Evolutionary conservation across 2,329 filamentous ascomycete species (phyloP).

Genomic region (Aspergillus terreus): DNA sequence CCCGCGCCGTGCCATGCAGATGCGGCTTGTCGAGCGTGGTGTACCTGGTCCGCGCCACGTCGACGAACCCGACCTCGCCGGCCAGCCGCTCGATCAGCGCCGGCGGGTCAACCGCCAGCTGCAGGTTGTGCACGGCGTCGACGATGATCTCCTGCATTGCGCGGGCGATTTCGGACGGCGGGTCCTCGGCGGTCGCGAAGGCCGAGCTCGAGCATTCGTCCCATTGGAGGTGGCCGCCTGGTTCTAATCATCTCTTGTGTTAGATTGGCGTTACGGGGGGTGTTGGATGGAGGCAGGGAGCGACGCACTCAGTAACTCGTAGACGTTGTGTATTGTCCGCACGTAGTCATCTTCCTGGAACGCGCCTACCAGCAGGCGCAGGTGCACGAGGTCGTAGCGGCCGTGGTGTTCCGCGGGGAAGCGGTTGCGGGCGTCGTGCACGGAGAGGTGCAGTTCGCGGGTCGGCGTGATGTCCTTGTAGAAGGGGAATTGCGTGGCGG

Average conservation of each 20-base stretch:
- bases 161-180: slow-evolving; percentile 4
- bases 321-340: slow-evolving; percentile 21
- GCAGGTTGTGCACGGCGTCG: slow-evolving; percentile 12
- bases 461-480: not conserved
- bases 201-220: slow-evolving; percentile 20
- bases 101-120: slow-evolving; percentile 10
- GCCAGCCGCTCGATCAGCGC: slow-evolving; percentile 12
- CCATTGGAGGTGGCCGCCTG: slow-evolving; percentile 26
- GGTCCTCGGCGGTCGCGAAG: slow-evolving; percentile 13
- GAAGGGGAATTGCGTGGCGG: slow-evolving; percentile 23
- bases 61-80: slow-evolving; percentile 2
- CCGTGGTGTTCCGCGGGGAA: slow-evolving; percentile 24
- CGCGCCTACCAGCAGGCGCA: slow-evolving; percentile 25
- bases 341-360: slow-evolving; percentile 21
- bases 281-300: too few species aligned
- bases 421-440: slow-evolving; percentile 24
- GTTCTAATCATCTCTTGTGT: slow-evolving; percentile 10
- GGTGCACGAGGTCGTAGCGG: slow-evolving; percentile 30
- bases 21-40: slow-evolving; percentile 11
- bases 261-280: not conserved
- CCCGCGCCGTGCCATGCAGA: slow-evolving; percentile 9
- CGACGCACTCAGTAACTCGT: slow-evolving; percentile 24
- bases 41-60: slow-evolving; percentile 11
- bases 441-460: slow-evolving; percentile 13
- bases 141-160: slow-evolving; percentile 8